A percentile compares a stretch with the other conserved stretches of the same genome.
Conservation (phyloP, 2,329 filamentous ascomycete genomes). For the Alternaria novae-zelandiae region DNA sequence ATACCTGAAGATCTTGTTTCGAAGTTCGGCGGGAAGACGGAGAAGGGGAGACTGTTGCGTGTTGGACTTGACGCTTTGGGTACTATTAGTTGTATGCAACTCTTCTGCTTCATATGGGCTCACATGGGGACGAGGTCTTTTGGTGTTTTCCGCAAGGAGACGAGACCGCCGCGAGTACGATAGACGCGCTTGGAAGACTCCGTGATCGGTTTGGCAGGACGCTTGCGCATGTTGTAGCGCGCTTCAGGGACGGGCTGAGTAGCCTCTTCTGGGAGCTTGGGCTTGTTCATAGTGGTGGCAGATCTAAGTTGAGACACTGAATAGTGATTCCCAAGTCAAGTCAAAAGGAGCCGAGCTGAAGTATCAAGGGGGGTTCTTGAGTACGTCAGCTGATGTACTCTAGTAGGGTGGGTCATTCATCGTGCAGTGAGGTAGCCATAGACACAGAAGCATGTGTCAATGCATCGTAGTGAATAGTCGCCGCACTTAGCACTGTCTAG, state of each 20-base stretch:
- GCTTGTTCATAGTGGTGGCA: neutral
- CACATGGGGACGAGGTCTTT: neutral
- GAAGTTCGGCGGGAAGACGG: neutral
- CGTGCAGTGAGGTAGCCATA: neutral
- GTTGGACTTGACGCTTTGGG: neutral
- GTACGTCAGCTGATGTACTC: neutral
- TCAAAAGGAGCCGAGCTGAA: neutral
- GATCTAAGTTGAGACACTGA: neutral
- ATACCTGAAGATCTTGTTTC: neutral
- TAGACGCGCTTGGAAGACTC: neutral
- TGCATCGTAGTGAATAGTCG: neutral
- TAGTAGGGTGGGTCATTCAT: neutral
- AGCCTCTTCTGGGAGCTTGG: rapidly evolving
- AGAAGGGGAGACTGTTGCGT: neutral
- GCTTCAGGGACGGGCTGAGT: neutral
- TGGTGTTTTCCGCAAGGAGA: neutral
- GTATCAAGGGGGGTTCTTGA: neutral
- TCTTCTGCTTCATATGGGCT: neutral
- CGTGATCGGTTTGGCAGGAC: neutral
- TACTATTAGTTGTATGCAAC: neutral
- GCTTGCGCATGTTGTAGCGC: neutral
- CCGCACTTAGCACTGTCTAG: neutral
- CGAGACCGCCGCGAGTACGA: neutral
- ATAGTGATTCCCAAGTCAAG: neutral
- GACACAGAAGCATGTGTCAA: neutral